Percentiles rank a stretch among this genome's conserved stretches.
Conservation (phyloP, 148 eudicot species). For the Nepenthes mirabilis region DNA sequence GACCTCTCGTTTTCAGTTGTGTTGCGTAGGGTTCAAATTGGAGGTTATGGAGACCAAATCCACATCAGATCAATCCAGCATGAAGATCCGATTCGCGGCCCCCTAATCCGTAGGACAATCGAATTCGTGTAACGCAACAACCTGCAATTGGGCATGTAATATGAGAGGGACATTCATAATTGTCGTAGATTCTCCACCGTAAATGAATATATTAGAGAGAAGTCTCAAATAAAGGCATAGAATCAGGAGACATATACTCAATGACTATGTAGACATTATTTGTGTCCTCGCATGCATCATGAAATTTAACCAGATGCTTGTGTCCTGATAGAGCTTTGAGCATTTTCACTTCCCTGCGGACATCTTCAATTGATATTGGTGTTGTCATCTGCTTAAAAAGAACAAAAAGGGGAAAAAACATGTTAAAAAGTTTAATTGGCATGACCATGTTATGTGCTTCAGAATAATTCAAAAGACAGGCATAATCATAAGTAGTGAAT, state of each 20-base stretch:
- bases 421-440: neutral
- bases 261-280: slow-evolving; percentile 77
- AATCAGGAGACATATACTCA: slow-evolving; percentile 53
- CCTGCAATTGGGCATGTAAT: neutral
- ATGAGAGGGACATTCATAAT: neutral
- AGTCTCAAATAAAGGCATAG: neutral
- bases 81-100: no score
- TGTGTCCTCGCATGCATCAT: slow-evolving; percentile 88
- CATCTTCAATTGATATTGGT: slow-evolving; percentile 97
- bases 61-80: no score
- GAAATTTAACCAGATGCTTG: slow-evolving; percentile 64
- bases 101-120: no score
- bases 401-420: neutral
- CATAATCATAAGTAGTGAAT: no score
- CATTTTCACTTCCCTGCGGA: slow-evolving; percentile 95
- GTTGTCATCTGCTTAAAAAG: slow-evolving; percentile 71
- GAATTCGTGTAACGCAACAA: no score
- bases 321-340: slow-evolving; percentile 92
- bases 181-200: neutral
- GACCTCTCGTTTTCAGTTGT: no score
- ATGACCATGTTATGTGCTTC: no score
- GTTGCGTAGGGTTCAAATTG: no score
- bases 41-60: no score
- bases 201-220: neutral
- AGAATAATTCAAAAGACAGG: no score